Evolutionary conservation across 257 asterid genomes (phyloP).

Genomic region (Galeopsis tetrahit): DNA sequence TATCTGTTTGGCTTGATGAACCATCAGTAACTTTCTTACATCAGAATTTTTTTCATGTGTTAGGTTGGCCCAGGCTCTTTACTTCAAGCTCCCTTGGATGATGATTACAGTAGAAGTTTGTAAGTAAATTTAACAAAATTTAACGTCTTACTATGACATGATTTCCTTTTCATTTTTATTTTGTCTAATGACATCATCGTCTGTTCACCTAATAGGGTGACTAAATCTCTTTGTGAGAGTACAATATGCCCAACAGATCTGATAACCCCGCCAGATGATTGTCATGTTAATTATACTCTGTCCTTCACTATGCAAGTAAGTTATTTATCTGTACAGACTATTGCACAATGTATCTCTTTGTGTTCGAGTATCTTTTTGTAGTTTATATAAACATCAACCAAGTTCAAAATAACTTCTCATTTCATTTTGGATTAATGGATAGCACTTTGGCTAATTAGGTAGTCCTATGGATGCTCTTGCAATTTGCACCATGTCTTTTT

Average conservation of each 20-base stretch:
- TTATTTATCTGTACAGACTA: conserved; percentile 27
- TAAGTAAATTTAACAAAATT: conserved; percentile 43
- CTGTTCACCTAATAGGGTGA: conserved; percentile 63
- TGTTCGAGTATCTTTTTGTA: neutral
- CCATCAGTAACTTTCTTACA: conserved; percentile 32
- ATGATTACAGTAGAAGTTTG: conserved; percentile 74
- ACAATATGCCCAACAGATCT: conserved; percentile 84
- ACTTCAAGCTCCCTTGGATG: conserved; percentile 95
- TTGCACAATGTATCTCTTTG: conserved; percentile 17
- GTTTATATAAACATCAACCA: conserved; percentile 12
- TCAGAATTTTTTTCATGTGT: conserved; percentile 30
- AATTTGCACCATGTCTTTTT: neutral
- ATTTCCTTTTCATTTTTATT: conserved; percentile 19
- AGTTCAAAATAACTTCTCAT: conserved; percentile 21
- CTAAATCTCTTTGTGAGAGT: conserved; percentile 83
- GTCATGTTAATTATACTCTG: conserved; percentile 92
- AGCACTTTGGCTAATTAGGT: conserved; percentile 14
- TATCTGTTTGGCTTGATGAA: conserved; percentile 19
- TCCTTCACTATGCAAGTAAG: conserved; percentile 95
- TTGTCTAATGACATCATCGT: conserved; percentile 33
- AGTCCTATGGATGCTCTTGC: conserved; percentile 22
- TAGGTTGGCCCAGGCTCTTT: conserved; percentile 95
- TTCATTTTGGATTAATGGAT: neutral
- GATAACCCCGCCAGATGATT: conserved; percentile 94
- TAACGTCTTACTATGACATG: conserved; percentile 25